Evolutionary conservation across 192 early-diverging fungal species (phyloP).

Genomic region (Backusella circina): DNA sequence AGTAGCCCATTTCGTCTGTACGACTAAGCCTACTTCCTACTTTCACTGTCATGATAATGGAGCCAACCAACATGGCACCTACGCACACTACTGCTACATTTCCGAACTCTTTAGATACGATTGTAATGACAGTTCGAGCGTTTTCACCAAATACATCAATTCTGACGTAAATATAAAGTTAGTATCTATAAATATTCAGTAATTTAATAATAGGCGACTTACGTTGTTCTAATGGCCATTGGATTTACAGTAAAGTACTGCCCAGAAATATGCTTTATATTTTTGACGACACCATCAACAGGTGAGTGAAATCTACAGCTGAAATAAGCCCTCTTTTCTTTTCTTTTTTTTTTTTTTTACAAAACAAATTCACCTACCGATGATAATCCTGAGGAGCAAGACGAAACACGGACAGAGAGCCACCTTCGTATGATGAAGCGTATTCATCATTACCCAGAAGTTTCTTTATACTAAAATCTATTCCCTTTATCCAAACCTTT

Average conservation of each 20-base stretch:
- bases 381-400: slow-evolving; percentile 88
- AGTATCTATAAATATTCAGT: neutral
- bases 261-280: slow-evolving; percentile 52
- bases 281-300: slow-evolving; percentile 58
- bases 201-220: neutral
- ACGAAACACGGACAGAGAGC: slow-evolving; percentile 67
- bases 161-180: neutral
- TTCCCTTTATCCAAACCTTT: slow-evolving; percentile 77
- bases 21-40: slow-evolving; percentile 42
- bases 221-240: slow-evolving; percentile 67
- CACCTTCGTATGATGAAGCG: slow-evolving; percentile 55
- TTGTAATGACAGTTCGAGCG: slow-evolving; percentile 60
- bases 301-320: slow-evolving; percentile 52
- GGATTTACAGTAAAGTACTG: slow-evolving; percentile 83
- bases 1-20: slow-evolving; percentile 79
- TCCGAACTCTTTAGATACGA: slow-evolving; percentile 65
- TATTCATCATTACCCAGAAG: slow-evolving; percentile 50
- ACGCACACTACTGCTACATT: slow-evolving; percentile 65
- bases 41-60: slow-evolving; percentile 57
- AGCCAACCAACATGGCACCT: slow-evolving; percentile 86
- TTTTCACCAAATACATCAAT: slow-evolving; percentile 83
- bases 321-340: neutral
- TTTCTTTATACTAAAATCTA: slow-evolving; percentile 59
- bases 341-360: neutral
- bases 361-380: slow-evolving; percentile 30